Conservation (phyloP, 805 yeast genomes). For the Ogataea saltuana region DNA sequence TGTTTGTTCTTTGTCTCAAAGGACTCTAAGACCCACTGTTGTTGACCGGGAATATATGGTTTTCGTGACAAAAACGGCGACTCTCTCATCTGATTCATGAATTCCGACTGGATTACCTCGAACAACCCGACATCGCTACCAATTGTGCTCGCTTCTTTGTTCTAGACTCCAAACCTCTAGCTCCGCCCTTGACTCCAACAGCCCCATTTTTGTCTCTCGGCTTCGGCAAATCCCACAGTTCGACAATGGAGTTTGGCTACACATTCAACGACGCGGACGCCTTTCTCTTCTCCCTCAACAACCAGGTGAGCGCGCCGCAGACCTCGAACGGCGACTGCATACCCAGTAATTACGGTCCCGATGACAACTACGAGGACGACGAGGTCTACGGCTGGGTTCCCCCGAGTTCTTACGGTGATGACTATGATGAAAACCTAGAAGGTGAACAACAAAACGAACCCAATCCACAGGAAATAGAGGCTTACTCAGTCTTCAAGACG, state of each 20-base stretch:
- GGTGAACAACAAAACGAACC: background rate
- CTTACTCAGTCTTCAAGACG: background rate
- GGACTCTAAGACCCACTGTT: too few species aligned
- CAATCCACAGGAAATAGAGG: background rate
- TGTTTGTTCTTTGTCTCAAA: too few species aligned
- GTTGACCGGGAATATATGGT: too few species aligned
- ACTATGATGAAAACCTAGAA: background rate
- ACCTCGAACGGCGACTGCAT: background rate
- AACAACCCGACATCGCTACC: too few species aligned
- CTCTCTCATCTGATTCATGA: too few species aligned
- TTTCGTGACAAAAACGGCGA: too few species aligned
- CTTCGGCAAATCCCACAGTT: background rate
- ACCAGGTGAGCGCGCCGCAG: constrained; percentile 3
- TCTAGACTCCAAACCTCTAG: too few species aligned
- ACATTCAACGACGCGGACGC: constrained; percentile 32
- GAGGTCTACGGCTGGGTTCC: constrained; percentile 12
- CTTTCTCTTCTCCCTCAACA: constrained; percentile 28
- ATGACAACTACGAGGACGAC: constrained; percentile 5
- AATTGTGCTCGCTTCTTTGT: too few species aligned
- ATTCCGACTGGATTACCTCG: too few species aligned
- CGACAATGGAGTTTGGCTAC: constrained; percentile 24
- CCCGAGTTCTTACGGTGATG: constrained; percentile 4
- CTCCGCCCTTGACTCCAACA: background rate
- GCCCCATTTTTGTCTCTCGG: background rate
- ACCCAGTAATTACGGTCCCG: background rate